These are phyloP conservation scores for Paxillus involutus DNA, from an alignment of 768 basidiomycete genomes.

Conservation along the genomic window DNA sequence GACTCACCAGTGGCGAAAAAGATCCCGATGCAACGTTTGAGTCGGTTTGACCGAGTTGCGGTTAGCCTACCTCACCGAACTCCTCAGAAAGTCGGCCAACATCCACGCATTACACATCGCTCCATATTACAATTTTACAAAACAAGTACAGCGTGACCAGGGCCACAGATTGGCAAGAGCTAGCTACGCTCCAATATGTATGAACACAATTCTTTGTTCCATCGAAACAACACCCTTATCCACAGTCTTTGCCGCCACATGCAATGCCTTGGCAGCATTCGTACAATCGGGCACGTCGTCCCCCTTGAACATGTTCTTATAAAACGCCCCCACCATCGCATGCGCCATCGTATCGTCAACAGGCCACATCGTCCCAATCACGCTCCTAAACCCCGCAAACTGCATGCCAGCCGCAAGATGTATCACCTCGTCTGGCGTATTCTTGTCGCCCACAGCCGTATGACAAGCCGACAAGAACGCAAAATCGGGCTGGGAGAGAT, in stretches of 20 bases:
- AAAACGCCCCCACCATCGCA: slow-evolving; percentile 23
- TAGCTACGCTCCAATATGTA: slow-evolving; percentile 22
- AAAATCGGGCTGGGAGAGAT: slow-evolving; percentile 19
- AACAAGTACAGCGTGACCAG: too few species aligned
- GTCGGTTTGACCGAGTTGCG: too few species aligned
- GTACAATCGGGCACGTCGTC: slow-evolving; percentile 6
- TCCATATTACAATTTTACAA: too few species aligned
- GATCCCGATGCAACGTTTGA: too few species aligned
- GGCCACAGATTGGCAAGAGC: too few species aligned
- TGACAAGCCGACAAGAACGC: slow-evolving; percentile 38
- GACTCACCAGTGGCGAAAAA: too few species aligned
- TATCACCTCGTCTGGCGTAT: slow-evolving; percentile 31
- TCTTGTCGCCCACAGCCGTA: slow-evolving; percentile 22
- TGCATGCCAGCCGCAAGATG: slow-evolving; percentile 37
- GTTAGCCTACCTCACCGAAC: too few species aligned
- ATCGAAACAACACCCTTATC: slow-evolving; percentile 17
- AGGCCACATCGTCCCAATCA: slow-evolving; percentile 36
- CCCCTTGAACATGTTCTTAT: slow-evolving; percentile 13
- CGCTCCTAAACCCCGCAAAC: slow-evolving; percentile 34
- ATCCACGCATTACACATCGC: too few species aligned
- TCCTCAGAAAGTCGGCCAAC: too few species aligned
- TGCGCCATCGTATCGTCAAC: slow-evolving; percentile 25
- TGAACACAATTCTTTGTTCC: slow-evolving; percentile 28
- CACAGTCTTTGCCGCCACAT: slow-evolving; percentile 20
- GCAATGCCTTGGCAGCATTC: slow-evolving; percentile 18